These are phyloP conservation scores for Meyerozyma sp. DNA, from an alignment of 1,139 yeast genomes.

Conservation along the genomic window DNA sequence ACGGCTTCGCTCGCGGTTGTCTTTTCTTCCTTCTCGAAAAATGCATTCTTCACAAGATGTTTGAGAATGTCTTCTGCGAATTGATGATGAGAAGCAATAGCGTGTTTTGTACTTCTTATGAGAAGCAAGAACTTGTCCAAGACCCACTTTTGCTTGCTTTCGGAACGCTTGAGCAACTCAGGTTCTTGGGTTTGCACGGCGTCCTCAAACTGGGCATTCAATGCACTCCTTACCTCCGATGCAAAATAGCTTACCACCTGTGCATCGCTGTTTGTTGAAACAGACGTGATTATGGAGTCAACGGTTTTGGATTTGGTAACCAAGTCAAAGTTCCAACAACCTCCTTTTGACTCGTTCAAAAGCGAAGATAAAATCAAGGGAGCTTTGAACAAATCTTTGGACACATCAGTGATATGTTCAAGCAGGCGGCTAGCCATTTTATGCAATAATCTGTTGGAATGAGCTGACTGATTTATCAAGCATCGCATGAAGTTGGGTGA, in stretches of 20 bases:
- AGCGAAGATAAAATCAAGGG: slow-evolving; percentile 46
- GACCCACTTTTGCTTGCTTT: slow-evolving; percentile 52
- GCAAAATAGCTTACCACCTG: neutral
- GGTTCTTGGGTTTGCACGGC: slow-evolving; percentile 15
- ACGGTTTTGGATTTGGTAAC: slow-evolving; percentile 70
- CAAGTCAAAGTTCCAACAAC: slow-evolving; percentile 71
- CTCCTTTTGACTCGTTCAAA: slow-evolving; percentile 46
- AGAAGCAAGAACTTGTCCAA: slow-evolving; percentile 62
- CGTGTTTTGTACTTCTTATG: slow-evolving; percentile 43
- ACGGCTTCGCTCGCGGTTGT: slow-evolving; percentile 24
- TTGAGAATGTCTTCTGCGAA: slow-evolving; percentile 48
- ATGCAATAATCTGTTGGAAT: slow-evolving; percentile 59
- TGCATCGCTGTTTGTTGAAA: slow-evolving; percentile 15
- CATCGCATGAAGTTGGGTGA: slow-evolving; percentile 71
- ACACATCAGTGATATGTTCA: slow-evolving; percentile 32
- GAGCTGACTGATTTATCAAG: slow-evolving; percentile 71
- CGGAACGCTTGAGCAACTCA: slow-evolving; percentile 13
- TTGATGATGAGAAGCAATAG: slow-evolving; percentile 16
- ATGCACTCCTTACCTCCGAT: slow-evolving; percentile 15
- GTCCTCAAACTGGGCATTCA: slow-evolving; percentile 18
- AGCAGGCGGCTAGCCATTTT: slow-evolving; percentile 58
- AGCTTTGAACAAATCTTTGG: slow-evolving; percentile 35
- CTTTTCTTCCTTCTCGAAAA: slow-evolving; percentile 33
- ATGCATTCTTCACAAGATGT: slow-evolving; percentile 50
- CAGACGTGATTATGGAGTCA: slow-evolving; percentile 41